These are phyloP conservation scores for Passalora sequoiae DNA, from an alignment of 2,329 filamentous ascomycete species.

Conservation along the genomic window DNA sequence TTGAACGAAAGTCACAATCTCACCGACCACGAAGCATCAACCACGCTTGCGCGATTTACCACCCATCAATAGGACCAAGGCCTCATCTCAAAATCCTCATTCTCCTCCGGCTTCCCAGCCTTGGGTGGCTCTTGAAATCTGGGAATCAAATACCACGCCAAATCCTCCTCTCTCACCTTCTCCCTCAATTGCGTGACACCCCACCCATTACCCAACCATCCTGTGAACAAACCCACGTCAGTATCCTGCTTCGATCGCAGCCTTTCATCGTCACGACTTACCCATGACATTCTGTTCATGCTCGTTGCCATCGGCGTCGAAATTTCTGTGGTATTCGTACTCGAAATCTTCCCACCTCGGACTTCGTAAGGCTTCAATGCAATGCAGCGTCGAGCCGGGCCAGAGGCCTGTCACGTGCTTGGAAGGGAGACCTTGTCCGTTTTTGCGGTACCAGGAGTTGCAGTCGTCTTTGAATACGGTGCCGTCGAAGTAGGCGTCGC, in stretches of 20 bases:
- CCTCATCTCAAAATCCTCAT: conserved; percentile 31
- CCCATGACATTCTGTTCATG: no score
- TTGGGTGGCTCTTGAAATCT: conserved; percentile 34
- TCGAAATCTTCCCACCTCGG: conserved; percentile 58
- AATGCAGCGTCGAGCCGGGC: conserved; percentile 41
- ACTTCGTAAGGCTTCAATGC: conserved; percentile 53
- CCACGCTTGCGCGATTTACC: no score
- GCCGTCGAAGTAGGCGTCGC: conserved; percentile 47
- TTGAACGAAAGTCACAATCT: no score
- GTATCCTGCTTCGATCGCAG: conserved; percentile 26
- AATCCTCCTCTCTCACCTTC: conserved; percentile 33
- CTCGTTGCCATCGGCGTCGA: no score
- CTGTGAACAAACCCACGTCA: conserved; percentile 49
- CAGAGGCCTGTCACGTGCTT: conserved; percentile 29
- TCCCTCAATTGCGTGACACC: conserved; percentile 52
- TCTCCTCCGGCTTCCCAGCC: conserved; percentile 37
- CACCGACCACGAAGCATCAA: no score
- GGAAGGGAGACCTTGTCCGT: conserved; percentile 29
- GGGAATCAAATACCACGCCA: conserved; percentile 41
- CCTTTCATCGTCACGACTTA: no score
- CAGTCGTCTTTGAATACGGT: conserved; percentile 31
- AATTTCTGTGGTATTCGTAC: conserved; percentile 50
- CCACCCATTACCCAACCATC: conserved; percentile 66
- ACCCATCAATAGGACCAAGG: conserved; percentile 36
- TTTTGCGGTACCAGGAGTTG: conserved; percentile 15